Conservation (phyloP, 163 green algal genomes). For the Smithsoniella earleae region DNA sequence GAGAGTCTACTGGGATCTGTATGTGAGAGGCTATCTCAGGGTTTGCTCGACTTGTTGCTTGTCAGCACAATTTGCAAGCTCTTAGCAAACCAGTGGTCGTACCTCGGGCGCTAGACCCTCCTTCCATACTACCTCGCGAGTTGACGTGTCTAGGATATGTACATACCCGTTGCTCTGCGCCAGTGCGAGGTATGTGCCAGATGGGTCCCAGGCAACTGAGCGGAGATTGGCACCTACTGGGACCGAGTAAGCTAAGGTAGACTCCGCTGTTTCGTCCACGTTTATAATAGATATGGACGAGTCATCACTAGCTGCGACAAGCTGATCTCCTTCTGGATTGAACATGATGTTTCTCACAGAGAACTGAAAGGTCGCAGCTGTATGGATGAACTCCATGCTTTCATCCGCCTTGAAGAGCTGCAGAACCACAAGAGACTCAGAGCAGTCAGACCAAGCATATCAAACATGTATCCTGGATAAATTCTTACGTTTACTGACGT, state of each 20-base stretch:
- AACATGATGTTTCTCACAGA: not conserved
- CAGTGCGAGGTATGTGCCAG: slow-evolving; percentile 11
- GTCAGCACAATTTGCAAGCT: too few relatives aligned
- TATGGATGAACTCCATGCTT: slow-evolving; percentile 24
- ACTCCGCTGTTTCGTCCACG: not conserved
- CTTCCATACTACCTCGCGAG: slow-evolving; percentile 16
- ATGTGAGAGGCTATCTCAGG: too few relatives aligned
- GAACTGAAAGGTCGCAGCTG: slow-evolving; percentile 15
- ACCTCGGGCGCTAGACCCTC: slow-evolving; percentile 6
- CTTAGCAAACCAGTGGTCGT: too few relatives aligned
- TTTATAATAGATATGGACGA: not conserved
- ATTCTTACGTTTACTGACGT: not conserved
- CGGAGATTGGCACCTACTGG: not conserved
- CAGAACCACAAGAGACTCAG: not conserved
- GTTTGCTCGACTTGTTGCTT: too few relatives aligned
- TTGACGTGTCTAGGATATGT: slow-evolving; percentile 1
- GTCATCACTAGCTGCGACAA: slow-evolving; percentile 16
- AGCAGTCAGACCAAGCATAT: not conserved
- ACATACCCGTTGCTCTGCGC: not conserved
- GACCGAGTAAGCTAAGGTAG: not conserved
- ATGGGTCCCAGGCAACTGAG: slow-evolving; percentile 12
- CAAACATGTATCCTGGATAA: not conserved
- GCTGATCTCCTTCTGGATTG: not conserved
- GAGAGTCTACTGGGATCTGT: slow-evolving; percentile 6
- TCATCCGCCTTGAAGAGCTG: slow-evolving; percentile 13